phyloP scores from a whole-genome alignment of 208 protist species.

The Trypanosoma boissoni region DNA sequence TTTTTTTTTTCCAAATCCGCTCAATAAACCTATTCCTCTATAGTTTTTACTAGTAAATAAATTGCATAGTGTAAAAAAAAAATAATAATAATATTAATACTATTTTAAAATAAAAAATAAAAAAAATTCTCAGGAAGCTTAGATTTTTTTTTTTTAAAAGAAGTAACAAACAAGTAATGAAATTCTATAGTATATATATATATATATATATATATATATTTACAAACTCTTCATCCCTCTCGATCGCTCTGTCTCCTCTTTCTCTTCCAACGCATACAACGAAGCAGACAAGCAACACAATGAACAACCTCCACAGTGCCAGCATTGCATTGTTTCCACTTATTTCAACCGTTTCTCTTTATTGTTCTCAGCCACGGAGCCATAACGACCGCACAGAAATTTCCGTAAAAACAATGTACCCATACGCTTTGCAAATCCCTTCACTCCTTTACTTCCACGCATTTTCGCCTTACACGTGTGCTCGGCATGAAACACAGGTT shows the following conservation, averaged over 20 bases:
- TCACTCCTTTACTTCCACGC: neutral
- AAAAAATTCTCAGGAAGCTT: neutral
- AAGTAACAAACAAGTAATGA: neutral
- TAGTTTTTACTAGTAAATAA: no score
- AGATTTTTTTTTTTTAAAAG: neutral
- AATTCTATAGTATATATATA: neutral
- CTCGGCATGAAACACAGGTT: constrained; percentile 25
- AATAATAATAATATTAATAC: neutral
- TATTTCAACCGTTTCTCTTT: neutral
- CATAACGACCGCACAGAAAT: neutral
- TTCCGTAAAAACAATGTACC: constrained; percentile 1
- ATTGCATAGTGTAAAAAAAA: neutral
- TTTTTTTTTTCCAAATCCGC: no score
- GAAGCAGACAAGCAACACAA: no score
- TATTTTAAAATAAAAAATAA: constrained; percentile 1
- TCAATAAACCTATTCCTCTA: no score
- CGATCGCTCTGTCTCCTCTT: no score
- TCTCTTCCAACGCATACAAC: no score
- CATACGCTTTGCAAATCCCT: neutral
- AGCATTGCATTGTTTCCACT: no score
- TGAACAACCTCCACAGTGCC: no score
- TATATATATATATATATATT: neutral
- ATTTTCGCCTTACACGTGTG: neutral
- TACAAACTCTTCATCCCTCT: no score
- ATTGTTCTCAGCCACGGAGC: neutral